Evolutionary conservation across 2,329 filamentous ascomycete genomes (phyloP), one percentile per base, ranked within the genome.

Genomic region (Macrophomina tecta): DNA sequence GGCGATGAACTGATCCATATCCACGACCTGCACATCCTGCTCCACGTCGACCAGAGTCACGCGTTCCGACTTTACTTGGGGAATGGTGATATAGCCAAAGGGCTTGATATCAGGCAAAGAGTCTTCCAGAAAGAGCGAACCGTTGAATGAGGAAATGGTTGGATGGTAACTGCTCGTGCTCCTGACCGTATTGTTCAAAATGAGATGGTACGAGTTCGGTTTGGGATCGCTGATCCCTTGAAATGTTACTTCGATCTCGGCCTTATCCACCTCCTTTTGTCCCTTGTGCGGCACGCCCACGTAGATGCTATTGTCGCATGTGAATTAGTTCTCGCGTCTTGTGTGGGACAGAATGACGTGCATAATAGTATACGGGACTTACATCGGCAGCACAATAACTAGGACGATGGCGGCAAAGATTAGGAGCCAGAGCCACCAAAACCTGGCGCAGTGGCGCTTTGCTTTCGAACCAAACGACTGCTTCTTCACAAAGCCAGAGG

Each of bases 371-470:
- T n/a, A 14, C 3, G 3, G n/a, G 28, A 84, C 87, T 84, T 81
- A 90, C 88, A 90, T 76, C 46, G 88, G 79, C 46, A 86, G 81
- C 18, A 90, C 83, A 45, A 88, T 79, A 14, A 90, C 76, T 40
- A 87, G 80, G 51, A 84, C 75, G 52, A 87, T 76, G 68, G 82
- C 70, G 66, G 84, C 73, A 62, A 87, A 74, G 16, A 81, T 74
- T 67, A 90, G 78, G 67, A 89, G 74, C 71, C 88, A 82, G 69
- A 82, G 72, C 87, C 88, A 90, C 88, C 88, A 90, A 71, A 85
- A 89, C 28, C 68, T 71, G 38, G 61, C 65, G 63, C 71, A 72
- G 58, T 74, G 72, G 7, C 67, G 65, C 53, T 70, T 72, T 45
- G 65, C 32, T 64, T 69, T 74, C 9, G 48, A 28, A 7, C 64